phyloP scores from a whole-genome alignment of 441 rosid species.

The Erodium trifolium region DNA sequence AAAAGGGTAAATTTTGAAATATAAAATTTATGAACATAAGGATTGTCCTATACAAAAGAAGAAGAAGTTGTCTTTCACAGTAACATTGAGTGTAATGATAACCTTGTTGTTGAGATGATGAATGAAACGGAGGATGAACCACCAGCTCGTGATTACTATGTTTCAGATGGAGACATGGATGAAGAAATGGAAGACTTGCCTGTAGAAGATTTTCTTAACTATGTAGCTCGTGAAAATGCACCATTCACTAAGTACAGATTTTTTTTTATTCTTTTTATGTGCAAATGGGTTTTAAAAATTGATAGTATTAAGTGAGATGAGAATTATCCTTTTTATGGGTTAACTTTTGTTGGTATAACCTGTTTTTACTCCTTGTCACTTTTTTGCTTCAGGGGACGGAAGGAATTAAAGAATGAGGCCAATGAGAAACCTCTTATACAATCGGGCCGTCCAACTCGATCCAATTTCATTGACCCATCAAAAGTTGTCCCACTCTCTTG shows the following conservation, averaged over 20 bases:
- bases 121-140: neutral
- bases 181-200: neutral
- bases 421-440: conserved; percentile 16
- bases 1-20: neutral
- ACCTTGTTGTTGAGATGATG: neutral
- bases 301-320: conserved; percentile 5
- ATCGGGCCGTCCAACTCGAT: conserved; percentile 26
- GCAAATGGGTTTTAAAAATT: neutral
- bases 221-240: neutral
- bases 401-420: conserved; percentile 50
- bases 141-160: neutral
- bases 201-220: neutral
- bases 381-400: conserved; percentile 39
- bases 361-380: neutral
- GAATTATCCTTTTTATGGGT: neutral
- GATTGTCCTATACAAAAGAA: neutral
- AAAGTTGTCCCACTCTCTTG: conserved; percentile 68
- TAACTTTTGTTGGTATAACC: conserved; percentile 9
- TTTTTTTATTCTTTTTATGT: neutral
- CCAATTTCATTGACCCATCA: conserved; percentile 49
- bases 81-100: neutral
- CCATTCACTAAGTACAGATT: neutral
- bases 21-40: neutral
- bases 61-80: neutral
- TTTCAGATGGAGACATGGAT: neutral